Evolutionary conservation across 768 basidiomycete species (phyloP), one percentile per base, ranked within the genome.

Genomic region (Astraeus odoratus): DNA sequence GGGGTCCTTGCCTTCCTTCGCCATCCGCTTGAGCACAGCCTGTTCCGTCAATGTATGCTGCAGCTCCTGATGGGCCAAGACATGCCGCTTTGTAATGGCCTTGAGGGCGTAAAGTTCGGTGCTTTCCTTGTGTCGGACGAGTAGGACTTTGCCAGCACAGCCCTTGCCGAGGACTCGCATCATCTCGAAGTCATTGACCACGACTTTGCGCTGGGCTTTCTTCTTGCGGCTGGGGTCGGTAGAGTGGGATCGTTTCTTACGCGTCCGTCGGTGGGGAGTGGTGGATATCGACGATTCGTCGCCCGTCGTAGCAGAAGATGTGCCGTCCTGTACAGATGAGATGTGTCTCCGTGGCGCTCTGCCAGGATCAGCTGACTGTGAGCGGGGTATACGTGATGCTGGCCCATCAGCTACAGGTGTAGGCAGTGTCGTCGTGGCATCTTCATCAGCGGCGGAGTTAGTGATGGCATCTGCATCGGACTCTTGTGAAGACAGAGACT

Each of bases 21-120:
- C 87, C 86, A 97, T 94, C 34, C 89, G 76, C 67, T 89, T 93
- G 59, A 99, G 68, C 25, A 99, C 95, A 6, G 88, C 84, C 64
- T 98, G 92, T 67, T 99, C 96, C 3, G 94, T 95, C 50, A 96
- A 73, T 3, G 95, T 98, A 67, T 98, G 96, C 58, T 88, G 84
- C 45, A 99, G 71, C 67, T 99, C 96, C 63, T 95, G 92, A 58
- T 98, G 92, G 2, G 94, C 91, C 42, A 98, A 73, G 19, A 99
- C 96, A 64, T 95, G 92, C 44, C 92, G 79, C 71, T 98, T 99
- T 51, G 92, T 94, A 67, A 99, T 96, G 5, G 94, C 94, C 68
- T 99, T 99, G 69, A 98, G 77, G 27, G 95, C 95, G 60, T 86
- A 94, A 39, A 96, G 66, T 44, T 82, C 79, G 37, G 74, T 52